Evolutionary conservation across 371 early-diverging fungal species (phyloP), one percentile per base, ranked within the genome.

Genomic region (Chytridium lagenaria): DNA sequence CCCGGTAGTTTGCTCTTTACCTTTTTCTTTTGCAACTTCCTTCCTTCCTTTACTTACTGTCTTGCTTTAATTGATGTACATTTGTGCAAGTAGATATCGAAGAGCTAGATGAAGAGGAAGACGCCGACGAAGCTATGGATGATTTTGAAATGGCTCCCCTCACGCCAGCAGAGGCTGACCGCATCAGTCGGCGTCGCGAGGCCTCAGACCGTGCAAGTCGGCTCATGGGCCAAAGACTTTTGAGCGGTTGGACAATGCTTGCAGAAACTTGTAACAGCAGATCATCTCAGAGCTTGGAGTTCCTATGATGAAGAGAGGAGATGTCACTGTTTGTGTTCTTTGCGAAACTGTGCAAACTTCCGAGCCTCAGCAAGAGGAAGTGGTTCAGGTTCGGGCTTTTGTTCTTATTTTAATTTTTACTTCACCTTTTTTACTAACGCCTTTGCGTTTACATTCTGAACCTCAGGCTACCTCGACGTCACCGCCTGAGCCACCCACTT

Each of bases 181-280:
- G 55, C 12, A 52, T 52, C 36, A 28, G 3, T 12, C 68, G 66
- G 16, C 26, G 52, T 2, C 50, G 68, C 2, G 68, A 49, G 31
- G 39, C 33, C 3, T 23, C 68, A 1, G 68, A 68, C 52, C 68
- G 68, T 12, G 68, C 68, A 2, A 68, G 68, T 34, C 2, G 31
- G 34, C 52, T 68, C 5, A 49, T 68, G 52, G 68, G 68, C 26
- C 68, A 68, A 33, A 49, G 30, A 31, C 52, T 68, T 7, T 26
- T 68, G 2, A 23, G 15, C 16, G 68, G 68, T 1, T 68, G 68
- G 68, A 51, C 68, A 5, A 68, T 68, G 68, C 52, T 68, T n/a
- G 68, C 68, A 2, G 68, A 68, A 12, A 34, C 19, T 30, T 68
- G 68, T 36, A 34, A 49, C 26, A 49, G 39, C 10, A 31, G 26